Evolutionary conservation across 768 basidiomycete genomes (phyloP).

Genomic region (Xerocomus brunneocitrinus): DNA sequence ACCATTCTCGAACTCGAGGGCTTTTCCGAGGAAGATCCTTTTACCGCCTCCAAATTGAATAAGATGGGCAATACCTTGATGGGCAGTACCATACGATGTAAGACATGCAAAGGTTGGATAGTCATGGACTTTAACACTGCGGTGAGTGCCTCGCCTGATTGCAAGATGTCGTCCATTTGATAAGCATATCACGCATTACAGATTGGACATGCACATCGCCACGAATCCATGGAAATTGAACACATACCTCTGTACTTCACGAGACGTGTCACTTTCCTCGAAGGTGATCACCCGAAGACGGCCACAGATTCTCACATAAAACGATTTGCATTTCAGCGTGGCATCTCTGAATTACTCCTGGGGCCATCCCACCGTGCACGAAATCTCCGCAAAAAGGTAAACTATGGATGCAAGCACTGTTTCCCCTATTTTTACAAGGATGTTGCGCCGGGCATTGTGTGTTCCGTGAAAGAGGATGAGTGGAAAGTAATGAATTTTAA

Average conservation of each 20-base stretch:
- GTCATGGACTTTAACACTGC: conserved; percentile 45
- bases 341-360: conserved; percentile 18
- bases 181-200: conserved; percentile 19
- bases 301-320: background rate
- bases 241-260: conserved; percentile 13
- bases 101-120: conserved; percentile 45
- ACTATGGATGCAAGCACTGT: conserved; percentile 57
- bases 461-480: background rate
- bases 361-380: conserved; percentile 18
- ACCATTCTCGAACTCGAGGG: conserved; percentile 33
- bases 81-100: conserved; percentile 40
- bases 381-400: conserved; percentile 31
- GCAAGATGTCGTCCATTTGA: background rate
- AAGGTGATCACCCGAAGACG: background rate
- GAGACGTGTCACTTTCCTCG: background rate
- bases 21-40: conserved; percentile 29
- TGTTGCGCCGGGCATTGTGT: background rate
- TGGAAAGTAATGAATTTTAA: conserved; percentile 43
- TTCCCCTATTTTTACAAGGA: background rate
- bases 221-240: conserved; percentile 45
- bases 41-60: conserved; percentile 18
- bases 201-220: conserved; percentile 64
- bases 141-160: conserved; percentile 31
- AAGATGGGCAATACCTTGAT: conserved; percentile 24
- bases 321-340: conserved; percentile 21